Percentiles rank a stretch among this genome's conserved stretches.
phyloP scores from a whole-genome alignment of 352 stramenopile species.

The Pythium aristosporum region DNA sequence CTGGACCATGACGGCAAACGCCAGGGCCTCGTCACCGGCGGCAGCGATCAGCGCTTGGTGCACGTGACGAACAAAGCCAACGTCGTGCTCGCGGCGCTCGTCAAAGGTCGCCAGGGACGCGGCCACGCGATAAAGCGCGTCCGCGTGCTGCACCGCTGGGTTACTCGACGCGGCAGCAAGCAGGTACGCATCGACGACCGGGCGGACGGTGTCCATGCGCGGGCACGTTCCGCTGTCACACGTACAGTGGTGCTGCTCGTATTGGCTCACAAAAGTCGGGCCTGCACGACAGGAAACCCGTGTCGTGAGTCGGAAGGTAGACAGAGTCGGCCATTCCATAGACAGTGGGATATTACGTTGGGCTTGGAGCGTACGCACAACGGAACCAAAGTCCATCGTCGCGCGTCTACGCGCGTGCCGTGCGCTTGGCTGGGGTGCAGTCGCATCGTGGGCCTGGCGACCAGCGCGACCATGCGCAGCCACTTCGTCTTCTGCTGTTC shows the following conservation, averaged over 20 bases:
- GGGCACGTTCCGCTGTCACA: not conserved
- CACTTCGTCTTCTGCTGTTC: no score
- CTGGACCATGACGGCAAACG: conserved; percentile 2
- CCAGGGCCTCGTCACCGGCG: not conserved
- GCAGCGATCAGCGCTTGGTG: not conserved
- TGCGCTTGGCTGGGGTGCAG: conserved; percentile 3
- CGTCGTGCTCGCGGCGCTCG: not conserved
- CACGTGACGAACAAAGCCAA: not conserved
- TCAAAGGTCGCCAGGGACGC: conserved; percentile 9
- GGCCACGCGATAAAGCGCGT: not conserved
- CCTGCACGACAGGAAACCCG: not conserved
- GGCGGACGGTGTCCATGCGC: not conserved
- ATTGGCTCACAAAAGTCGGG: conserved; percentile 22
- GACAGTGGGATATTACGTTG: no score
- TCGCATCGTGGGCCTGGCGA: no score
- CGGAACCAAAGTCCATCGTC: no score
- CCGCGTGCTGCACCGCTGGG: not conserved
- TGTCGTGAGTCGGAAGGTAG: conserved; percentile 2
- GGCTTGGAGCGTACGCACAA: no score
- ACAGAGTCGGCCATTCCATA: no score
- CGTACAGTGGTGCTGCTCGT: conserved; percentile 23
- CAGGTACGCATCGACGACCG: conserved; percentile 4
- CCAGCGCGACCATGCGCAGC: no score
- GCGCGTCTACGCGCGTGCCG: no score
- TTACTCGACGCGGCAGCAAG: no score